These are phyloP conservation scores for Neckera pumila DNA, from an alignment of 225 moss, liverwort and hornwort species.

Conservation along the genomic window DNA sequence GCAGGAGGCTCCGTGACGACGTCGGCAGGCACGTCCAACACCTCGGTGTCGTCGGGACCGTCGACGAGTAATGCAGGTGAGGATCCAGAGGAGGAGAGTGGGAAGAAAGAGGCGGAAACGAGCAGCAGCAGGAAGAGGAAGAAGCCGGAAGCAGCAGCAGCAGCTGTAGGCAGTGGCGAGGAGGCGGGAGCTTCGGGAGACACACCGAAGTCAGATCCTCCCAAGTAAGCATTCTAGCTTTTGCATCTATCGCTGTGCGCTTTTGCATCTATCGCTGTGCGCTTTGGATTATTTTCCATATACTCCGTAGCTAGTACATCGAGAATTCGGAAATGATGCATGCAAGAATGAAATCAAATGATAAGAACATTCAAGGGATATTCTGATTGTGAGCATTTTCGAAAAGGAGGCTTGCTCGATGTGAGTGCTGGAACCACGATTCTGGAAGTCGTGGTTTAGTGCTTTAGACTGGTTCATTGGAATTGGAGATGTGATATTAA, in stretches of 20 bases:
- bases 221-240: constrained; percentile 28
- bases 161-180: background rate
- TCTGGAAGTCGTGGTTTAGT: background rate
- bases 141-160: constrained; percentile 4
- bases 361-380: background rate
- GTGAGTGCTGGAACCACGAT: background rate
- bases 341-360: background rate
- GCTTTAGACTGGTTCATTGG: background rate
- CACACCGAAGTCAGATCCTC: constrained; percentile 16
- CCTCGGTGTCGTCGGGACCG: constrained; percentile 25
- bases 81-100: constrained; percentile 17
- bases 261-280: background rate
- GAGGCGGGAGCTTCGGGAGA: background rate
- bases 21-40: constrained; percentile 43
- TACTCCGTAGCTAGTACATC: background rate
- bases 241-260: no score
- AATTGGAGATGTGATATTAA: background rate
- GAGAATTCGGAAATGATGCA: background rate
- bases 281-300: background rate
- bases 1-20: constrained; percentile 31
- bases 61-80: constrained; percentile 45
- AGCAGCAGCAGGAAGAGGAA: constrained; percentile 33
- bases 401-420: background rate
- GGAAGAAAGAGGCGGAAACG: constrained; percentile 5
- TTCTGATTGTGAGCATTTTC: background rate